Evolutionary conservation across 1,139 yeast species (phyloP), one percentile per base, ranked within the genome.

Genomic region (Pichia sp.): DNA sequence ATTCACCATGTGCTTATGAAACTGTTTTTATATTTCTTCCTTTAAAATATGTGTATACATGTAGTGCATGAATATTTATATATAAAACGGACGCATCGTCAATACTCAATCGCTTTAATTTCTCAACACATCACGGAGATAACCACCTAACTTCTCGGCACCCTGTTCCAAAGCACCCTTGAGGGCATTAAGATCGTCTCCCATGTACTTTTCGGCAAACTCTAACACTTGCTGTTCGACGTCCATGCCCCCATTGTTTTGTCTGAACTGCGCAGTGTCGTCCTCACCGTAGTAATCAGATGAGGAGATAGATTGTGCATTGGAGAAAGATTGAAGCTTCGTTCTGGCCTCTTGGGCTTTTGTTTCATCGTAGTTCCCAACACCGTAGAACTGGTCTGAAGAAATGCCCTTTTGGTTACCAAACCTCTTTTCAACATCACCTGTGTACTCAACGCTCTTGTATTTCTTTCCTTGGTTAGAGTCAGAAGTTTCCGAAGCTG

Each of bases 121-220:
- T 58, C 71, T 63, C 64, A 90, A 73, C 66, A 87, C 88, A 66
- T 90, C 96, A 63, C 97, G 80, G 72, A 91, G 75, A 66, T 85
- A 83, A 40, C 85, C 85, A 37, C 95, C 90, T 54, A 91, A 75
- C 70, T 86, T 89, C 64, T 84, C 85, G 25, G 97, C 97, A 55
- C 98, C 98, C 60, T 83, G 90, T 69, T 91, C 98, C 59, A 93
- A 77, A n/a, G 91, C 96, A 69, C 88, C 96, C 71, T 87, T 90
- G 65, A 93, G 73, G 46, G 85, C 89, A 52, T 86, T 89, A 67
- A 93, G 73, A 69, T 93, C 98, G 63, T 91, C 96, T 60, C 87
- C 88, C 41, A 95, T 87, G 62, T 87, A 84, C 56, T 80, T 75
- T 40, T 80, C 78, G 2, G 91, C 91, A 67, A 85, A 74, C 52